Percentiles rank a stretch among this genome's conserved stretches.
These are phyloP conservation scores for Penicillium freii DNA, from an alignment of 2,329 filamentous ascomycete genomes.

Conservation along the genomic window DNA sequence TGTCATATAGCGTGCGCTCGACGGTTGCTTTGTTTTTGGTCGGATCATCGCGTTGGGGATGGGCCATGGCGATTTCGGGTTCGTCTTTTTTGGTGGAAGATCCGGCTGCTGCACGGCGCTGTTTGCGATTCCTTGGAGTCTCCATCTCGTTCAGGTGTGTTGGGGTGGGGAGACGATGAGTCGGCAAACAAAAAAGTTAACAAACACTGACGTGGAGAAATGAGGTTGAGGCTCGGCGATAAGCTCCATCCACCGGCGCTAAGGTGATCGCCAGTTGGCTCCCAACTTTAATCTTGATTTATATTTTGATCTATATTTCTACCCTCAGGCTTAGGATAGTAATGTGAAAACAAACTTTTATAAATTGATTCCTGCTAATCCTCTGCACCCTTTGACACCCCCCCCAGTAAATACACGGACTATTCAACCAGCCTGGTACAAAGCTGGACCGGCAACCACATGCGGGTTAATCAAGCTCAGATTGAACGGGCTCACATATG, in stretches of 20 bases:
- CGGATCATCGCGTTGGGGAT: conserved; percentile 28
- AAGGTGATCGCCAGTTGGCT: neutral
- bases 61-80: conserved; percentile 18
- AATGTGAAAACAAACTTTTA: neutral
- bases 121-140: conserved; percentile 39
- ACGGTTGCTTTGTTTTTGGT: conserved; percentile 24
- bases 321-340: neutral
- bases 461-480: conserved; percentile 71
- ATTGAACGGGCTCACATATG: conserved; percentile 74
- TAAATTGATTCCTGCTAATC: neutral
- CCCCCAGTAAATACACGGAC: neutral
- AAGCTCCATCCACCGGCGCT: conserved; percentile 2
- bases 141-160: conserved; percentile 23
- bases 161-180: neutral
- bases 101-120: conserved; percentile 38
- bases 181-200: neutral
- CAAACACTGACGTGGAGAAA: conserved; percentile 12
- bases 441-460: conserved; percentile 65
- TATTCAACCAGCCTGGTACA: conserved; percentile 73
- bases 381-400: neutral
- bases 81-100: conserved; percentile 14
- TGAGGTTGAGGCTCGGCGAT: conserved; percentile 13
- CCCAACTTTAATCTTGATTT: neutral
- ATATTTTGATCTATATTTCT: neutral
- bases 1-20: conserved; percentile 44